phyloP scores from a whole-genome alignment of 2,329 filamentous ascomycete genomes.

The Coniochaeta sp. region DNA sequence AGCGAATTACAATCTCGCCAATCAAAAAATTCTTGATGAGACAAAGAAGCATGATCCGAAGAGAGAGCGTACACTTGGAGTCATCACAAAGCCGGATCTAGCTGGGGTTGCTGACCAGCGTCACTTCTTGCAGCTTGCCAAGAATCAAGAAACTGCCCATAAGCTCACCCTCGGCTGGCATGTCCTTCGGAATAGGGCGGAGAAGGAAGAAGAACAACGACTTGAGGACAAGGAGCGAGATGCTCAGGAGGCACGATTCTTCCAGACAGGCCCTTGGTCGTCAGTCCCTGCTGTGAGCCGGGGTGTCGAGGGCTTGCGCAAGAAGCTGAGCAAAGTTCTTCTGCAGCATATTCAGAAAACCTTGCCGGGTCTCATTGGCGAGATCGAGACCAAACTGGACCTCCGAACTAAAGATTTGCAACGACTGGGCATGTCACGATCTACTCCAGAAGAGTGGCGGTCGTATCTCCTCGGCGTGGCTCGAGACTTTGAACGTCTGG shows the following conservation, averaged over 20 bases:
- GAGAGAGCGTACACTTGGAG: conserved; percentile 42
- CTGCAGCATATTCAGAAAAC: conserved; percentile 22
- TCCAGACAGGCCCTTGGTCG: conserved; percentile 18
- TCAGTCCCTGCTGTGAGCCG: conserved; percentile 20
- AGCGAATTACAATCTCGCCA: conserved; percentile 40
- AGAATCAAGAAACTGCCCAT: conserved; percentile 17
- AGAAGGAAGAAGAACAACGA: conserved; percentile 11
- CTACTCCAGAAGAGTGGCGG: conserved; percentile 19
- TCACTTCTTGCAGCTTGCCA: conserved; percentile 26
- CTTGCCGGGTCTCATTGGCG: conserved; percentile 18
- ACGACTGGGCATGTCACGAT: conserved; percentile 18
- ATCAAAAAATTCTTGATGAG: conserved; percentile 42
- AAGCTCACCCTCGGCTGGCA: conserved; percentile 25
- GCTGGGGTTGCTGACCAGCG: conserved; percentile 28
- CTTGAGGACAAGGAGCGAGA: conserved; percentile 12
- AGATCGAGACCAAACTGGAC: conserved; percentile 16
- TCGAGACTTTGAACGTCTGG: conserved; percentile 28
- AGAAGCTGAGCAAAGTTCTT: conserved; percentile 28
- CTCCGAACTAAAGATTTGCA: conserved; percentile 10
- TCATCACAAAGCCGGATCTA: conserved; percentile 51
- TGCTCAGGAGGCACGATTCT: conserved; percentile 11
- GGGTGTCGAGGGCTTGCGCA: conserved; percentile 26
- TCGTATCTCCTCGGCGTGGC: conserved; percentile 27
- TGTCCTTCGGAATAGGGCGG: conserved; percentile 32
- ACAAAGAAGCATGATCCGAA: conserved; percentile 34